Conservation (phyloP, 805 yeast genomes). For the Scheffersomyces lignosus region DNA sequence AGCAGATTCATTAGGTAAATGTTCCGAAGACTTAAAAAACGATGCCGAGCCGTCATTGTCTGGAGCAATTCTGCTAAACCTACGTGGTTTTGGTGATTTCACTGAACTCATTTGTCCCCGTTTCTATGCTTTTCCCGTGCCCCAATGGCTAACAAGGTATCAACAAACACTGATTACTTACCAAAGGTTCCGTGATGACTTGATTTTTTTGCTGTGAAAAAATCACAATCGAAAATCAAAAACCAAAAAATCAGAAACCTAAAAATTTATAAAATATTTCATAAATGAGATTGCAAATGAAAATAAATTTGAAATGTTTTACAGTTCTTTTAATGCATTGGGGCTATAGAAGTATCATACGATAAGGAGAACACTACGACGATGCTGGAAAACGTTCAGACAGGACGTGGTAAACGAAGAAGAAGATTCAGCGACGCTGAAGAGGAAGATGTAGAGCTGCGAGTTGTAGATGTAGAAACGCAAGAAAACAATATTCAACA, state of each 20-base stretch:
- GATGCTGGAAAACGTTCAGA: conserved; percentile 6
- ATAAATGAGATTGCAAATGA: no score
- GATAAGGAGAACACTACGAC: no score
- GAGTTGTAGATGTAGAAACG: neutral
- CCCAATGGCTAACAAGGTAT: no score
- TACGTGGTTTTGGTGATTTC: conserved; percentile 9
- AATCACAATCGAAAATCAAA: no score
- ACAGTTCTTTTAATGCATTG: no score
- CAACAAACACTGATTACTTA: no score
- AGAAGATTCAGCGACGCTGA: conserved; percentile 9
- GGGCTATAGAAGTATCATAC: no score
- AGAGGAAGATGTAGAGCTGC: conserved; percentile 3
- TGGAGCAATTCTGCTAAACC: conserved; percentile 25
- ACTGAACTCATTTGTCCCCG: conserved; percentile 2
- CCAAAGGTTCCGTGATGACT: no score
- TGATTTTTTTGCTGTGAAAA: no score
- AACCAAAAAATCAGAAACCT: no score
- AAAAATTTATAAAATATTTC: no score
- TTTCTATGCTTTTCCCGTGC: neutral
- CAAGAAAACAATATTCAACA: conserved; percentile 1
- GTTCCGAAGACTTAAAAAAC: conserved; percentile 18
- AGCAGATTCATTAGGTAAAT: neutral
- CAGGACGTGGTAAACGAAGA: conserved; percentile 14
- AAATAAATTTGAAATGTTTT: no score
- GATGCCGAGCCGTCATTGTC: conserved; percentile 22